These are phyloP conservation scores for Microdochium paspali DNA, from an alignment of 2,329 filamentous ascomycete species.

Conservation along the genomic window DNA sequence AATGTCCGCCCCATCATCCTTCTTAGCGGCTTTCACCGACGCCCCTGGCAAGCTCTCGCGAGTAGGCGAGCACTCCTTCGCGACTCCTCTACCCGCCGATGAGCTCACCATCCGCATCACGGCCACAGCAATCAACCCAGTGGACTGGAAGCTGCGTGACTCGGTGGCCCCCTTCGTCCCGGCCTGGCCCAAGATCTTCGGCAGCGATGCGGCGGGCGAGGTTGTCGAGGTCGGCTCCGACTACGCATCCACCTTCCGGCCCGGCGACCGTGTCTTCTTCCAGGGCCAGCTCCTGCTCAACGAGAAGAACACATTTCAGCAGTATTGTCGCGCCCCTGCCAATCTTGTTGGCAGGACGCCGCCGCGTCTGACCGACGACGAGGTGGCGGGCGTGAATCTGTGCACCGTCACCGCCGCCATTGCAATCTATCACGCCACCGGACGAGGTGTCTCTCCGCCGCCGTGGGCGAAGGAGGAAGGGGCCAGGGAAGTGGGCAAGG, in stretches of 20 bases:
- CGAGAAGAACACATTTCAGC: constrained; percentile 22
- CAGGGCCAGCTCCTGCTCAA: constrained; percentile 20
- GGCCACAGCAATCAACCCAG: constrained; percentile 21
- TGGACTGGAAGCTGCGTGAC: constrained; percentile 25
- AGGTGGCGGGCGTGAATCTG: constrained; percentile 17
- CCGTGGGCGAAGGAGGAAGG: constrained; percentile 10
- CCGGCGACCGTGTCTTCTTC: constrained; percentile 22
- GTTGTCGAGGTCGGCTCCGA: constrained; percentile 10
- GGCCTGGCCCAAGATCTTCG: constrained; percentile 8
- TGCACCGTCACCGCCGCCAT: constrained; percentile 11
- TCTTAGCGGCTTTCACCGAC: not conserved
- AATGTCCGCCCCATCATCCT: not conserved
- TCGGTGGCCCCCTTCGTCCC: constrained; percentile 12
- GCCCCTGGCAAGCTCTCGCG: not conserved
- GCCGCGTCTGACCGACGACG: constrained; percentile 14
- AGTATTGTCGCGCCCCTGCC: constrained; percentile 23
- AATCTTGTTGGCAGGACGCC: constrained; percentile 21
- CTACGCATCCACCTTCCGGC: constrained; percentile 7
- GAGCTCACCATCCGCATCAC: constrained; percentile 7
- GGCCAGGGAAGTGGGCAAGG: constrained; percentile 7
- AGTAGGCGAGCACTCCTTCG: constrained; percentile 7
- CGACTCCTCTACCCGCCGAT: constrained; percentile 2
- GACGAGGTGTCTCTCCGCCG: constrained; percentile 15
- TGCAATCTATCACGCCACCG: constrained; percentile 11
- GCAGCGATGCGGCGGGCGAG: constrained; percentile 14